Evolutionary conservation across 1,284 basidiomycete species (phyloP).

Genomic region (Veloboletus limbatus): DNA sequence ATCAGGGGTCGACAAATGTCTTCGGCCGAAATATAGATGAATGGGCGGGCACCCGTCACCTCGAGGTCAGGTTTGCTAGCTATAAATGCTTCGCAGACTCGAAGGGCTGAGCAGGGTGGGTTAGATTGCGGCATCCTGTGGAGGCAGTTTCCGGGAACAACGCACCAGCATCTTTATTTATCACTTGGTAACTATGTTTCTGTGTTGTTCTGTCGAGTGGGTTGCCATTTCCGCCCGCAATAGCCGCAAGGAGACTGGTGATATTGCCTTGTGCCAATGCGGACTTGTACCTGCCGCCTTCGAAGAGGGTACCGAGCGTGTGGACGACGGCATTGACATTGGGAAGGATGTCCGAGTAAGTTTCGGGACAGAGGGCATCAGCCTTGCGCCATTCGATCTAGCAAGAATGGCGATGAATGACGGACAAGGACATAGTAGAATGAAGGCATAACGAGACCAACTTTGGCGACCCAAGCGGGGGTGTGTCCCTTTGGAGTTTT

Average conservation of each 20-base stretch:
- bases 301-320: constrained; percentile 91
- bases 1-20: constrained; percentile 89
- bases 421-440: constrained; percentile 11
- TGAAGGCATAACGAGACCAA: constrained; percentile 29
- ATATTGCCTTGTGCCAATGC: constrained; percentile 60
- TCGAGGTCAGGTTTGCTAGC: constrained; percentile 38
- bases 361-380: constrained; percentile 73
- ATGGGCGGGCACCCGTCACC: constrained; percentile 53
- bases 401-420: not conserved
- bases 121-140: constrained; percentile 5
- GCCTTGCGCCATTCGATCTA: constrained; percentile 84
- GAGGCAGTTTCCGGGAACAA: constrained; percentile 12
- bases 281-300: constrained; percentile 79
- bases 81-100: constrained; percentile 72
- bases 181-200: constrained; percentile 57
- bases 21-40: constrained; percentile 94
- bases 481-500: constrained; percentile 85
- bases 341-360: constrained; percentile 70
- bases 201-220: constrained; percentile 55
- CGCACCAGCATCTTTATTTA: constrained; percentile 92
- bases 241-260: constrained; percentile 48
- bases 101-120: no score
- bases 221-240: constrained; percentile 45
- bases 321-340: constrained; percentile 81
- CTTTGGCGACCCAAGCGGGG: constrained; percentile 81